Base-by-base conservation (phyloP, 441 rosid species). In the Brassica hybrid region DNA sequence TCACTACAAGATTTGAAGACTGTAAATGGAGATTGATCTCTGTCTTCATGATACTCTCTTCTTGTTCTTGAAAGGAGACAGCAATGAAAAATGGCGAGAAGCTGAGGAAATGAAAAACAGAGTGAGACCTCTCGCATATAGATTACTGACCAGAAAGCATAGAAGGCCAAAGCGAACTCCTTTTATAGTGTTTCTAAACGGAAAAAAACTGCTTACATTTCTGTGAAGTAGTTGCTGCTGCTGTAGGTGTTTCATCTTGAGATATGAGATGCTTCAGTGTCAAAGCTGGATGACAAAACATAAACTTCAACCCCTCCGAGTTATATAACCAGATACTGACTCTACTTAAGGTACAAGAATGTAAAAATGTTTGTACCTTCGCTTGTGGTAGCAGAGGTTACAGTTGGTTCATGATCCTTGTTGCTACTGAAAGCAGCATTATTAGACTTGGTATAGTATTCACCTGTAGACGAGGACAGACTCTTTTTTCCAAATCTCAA, bases 11-110 rank as follows among this genome's bases (percentile, higher is more conserved):
- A 36, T 23, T 61, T 67, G 45, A 67, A 59, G 36, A 67, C 34
- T 48, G 65, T 73, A 60, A 50, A 50, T 16, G 62, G 59, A 60
- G 63, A 57, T 19, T 1, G 67, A 60, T 69, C 70, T 68, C 14
- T 58, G 34, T 45, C 50, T 34, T 79, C 64, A 67, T 1, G 89
- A 90, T 71, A 85, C 92, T 58, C 76, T 81, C 65, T 62, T 86
- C 92, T 93, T 95, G 87, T 88, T 93, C 81, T 92, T 88, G 85
- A 95, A 95, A 2, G 98, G 95, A 11, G 96, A 90, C 72, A 90
- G 68, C 77, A 93, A 76, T 41, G 97, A 89, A 86, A 95, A 93
- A 50, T 85, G 85, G 79, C 94, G 98, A 69, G 93, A 92, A 81
- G 93, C 98, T 95, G 90, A 23, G 23, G 16, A 13, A 5, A 45